Base-by-base conservation (phyloP, 495 filamentous ascomycete species). In the Aspergillus funiculosus region DNA sequence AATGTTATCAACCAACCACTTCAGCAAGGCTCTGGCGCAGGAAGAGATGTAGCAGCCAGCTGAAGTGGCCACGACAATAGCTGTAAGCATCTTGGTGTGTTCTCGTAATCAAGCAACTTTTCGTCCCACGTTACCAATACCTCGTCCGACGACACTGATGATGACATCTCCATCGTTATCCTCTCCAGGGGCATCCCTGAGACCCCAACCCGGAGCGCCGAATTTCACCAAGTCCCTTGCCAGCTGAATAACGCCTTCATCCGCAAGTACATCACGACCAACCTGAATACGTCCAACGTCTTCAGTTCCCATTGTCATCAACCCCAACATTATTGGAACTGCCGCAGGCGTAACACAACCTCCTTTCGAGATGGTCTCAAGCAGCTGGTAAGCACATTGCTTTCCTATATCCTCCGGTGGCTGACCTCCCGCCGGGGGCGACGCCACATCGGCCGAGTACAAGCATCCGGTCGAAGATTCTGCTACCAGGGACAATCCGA, bases 221-320 rank as follows among this genome's bases (percentile, higher is more conserved):
- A 97, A 94, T 26, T 73, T 79, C 57, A 82, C 82, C 51, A 97
- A 53, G 59, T 97, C 94, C 52, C 94, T 77, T 9, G 81, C 87
- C 27, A 94, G 66, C 29, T 80, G 78, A 55, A 99, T 78, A 18
- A 87, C 64, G 51, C 85, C 80, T 58, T 94, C 87, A 17, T 77
- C 81, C 3, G 81, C 89, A 31, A 96, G 58, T 2, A 95, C 83
- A 13, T 89, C 85, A 47, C 80, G 82, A 9, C 73, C 73, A 24
- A 78, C 48, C 50, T 77, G 69, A 45, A 85, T 42, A 21, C 81
- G 67, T n/a, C 81, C 81, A 40, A 85, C 81, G 60, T 85, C 81
- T 51, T 84, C 81, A 0, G 76, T 76, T 2, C 94, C 91, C 92
- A 99, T 96, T 21, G 88, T 89, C 94, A 99, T 99, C 28, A 97